Conservation (phyloP, 228 moss, liverwort and hornwort species). For the Sphagnum fallax region DNA sequence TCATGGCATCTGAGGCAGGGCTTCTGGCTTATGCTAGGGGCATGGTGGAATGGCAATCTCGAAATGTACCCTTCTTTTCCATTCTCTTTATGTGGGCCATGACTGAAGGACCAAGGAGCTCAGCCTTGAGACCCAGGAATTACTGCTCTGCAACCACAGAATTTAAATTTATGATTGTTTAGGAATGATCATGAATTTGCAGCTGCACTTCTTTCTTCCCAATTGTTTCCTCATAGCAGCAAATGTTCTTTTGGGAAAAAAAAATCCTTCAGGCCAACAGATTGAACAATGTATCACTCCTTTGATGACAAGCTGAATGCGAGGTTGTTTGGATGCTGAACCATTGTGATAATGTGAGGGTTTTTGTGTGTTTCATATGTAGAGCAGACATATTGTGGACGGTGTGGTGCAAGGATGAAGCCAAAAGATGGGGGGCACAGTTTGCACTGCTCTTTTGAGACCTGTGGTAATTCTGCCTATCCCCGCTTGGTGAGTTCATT, state of each 20-base stretch:
- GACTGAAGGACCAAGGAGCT: too few relatives aligned
- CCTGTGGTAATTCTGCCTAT: slow-evolving; percentile 59
- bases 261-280: neutral
- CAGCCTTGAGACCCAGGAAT: too few relatives aligned
- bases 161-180: neutral
- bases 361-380: slow-evolving; percentile 5
- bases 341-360: neutral
- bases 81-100: neutral
- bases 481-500: slow-evolving; percentile 64
- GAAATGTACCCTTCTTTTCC: slow-evolving; percentile 40
- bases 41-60: slow-evolving; percentile 92
- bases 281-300: too few relatives aligned
- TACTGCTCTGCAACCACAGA: neutral
- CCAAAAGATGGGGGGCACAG: slow-evolving; percentile 73
- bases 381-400: slow-evolving; percentile 75
- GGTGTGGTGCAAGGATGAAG: slow-evolving; percentile 62
- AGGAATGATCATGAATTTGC: neutral
- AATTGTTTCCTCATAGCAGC: neutral
- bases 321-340: neutral
- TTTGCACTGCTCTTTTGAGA: slow-evolving; percentile 59
- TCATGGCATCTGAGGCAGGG: slow-evolving; percentile 66
- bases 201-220: neutral
- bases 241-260: neutral
- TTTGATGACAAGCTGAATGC: neutral
- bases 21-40: slow-evolving; percentile 87